Evolutionary conservation across 2,329 filamentous ascomycete genomes (phyloP).

Genomic region (Paraphoma chrysanthemicola): DNA sequence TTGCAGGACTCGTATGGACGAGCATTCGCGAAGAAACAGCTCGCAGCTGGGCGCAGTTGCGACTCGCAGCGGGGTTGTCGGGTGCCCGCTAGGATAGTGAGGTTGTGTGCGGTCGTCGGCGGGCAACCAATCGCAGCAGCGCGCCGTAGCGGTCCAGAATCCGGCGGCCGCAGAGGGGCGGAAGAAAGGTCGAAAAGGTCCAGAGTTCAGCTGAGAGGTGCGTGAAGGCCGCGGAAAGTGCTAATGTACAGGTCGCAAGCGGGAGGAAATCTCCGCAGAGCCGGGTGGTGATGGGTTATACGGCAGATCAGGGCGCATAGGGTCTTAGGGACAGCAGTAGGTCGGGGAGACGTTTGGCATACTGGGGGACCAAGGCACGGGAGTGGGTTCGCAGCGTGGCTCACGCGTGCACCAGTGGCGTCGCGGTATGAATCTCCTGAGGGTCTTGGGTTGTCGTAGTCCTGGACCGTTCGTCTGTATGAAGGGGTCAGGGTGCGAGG

Average conservation of each 20-base stretch:
- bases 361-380: constrained; percentile 32
- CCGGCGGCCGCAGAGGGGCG: constrained; percentile 20
- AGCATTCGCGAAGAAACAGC: constrained; percentile 9
- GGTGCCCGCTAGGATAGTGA: constrained; percentile 34
- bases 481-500: constrained; percentile 34
- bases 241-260: constrained; percentile 37
- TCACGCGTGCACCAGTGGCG: constrained; percentile 44
- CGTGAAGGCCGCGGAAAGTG: constrained; percentile 25
- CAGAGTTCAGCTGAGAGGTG: constrained; percentile 21
- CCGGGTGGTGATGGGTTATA: constrained; percentile 44
- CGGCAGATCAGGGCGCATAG: constrained; percentile 47
- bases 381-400: constrained; percentile 42
- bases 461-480: constrained; percentile 23
- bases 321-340: constrained; percentile 22
- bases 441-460: constrained; percentile 18
- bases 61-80: constrained; percentile 42
- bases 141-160: constrained; percentile 29
- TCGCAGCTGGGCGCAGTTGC: constrained; percentile 23
- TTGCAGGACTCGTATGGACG: constrained; percentile 38
- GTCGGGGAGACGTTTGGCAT: constrained; percentile 44
- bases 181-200: constrained; percentile 17
- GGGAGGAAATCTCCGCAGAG: constrained; percentile 44
- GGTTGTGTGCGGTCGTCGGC: constrained; percentile 27
- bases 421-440: constrained; percentile 26
- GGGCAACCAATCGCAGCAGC: constrained; percentile 34